Evolutionary conservation across 2,329 filamentous ascomycete genomes (phyloP), one percentile per base, ranked within the genome.

Genomic region (Knoxdaviesia capensis): DNA sequence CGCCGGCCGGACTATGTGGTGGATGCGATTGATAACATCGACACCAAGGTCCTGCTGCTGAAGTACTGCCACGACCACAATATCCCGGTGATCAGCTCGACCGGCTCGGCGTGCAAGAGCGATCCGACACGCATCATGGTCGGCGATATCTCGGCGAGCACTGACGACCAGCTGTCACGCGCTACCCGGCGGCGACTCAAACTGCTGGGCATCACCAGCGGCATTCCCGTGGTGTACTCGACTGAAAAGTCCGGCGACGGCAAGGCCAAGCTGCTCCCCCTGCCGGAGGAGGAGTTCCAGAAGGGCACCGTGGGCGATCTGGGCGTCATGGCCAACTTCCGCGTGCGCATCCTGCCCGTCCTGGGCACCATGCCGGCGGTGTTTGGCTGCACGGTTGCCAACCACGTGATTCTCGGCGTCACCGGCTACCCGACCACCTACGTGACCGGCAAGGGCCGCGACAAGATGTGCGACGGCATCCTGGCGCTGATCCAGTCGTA

Each of bases 21-120:
- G 34, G 90, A 98, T 59, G 92, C 88, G 28, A 98, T 98, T 49
- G 90, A 98, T 59, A 96, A 98, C 55, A 96, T 98, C 47, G 84
- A 94, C 41, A 93, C 85, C 42, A 98, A 98, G 62, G 88, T 98
- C 3, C 80, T 79, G 11, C 64, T 98, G 43, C 66, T 98, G 36
- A 77, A 85, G 52, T 93, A 92, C 61, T 98, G 90, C 60, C 69
- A 87, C 55, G 71, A 77, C 46, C 71, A 85, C 54, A 66, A 69
- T 2, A 64, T 96, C 30, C 79, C 76, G 1, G 85, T 98, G 31
- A 87, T 98, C 47, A 90, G 85, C 10, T 83, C 85, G 32, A 96
- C 96, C 87, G 90, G 90, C 1, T 90, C 90, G 0, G 90, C 86
- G 0, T 94, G 85, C 60, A 98, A 96, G 64, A 88, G 83, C 38